A percentile compares a stretch with the other conserved stretches of the same genome.
Conservation (phyloP, 2,329 filamentous ascomycete genomes). For the Cytospora schulzeri region DNA sequence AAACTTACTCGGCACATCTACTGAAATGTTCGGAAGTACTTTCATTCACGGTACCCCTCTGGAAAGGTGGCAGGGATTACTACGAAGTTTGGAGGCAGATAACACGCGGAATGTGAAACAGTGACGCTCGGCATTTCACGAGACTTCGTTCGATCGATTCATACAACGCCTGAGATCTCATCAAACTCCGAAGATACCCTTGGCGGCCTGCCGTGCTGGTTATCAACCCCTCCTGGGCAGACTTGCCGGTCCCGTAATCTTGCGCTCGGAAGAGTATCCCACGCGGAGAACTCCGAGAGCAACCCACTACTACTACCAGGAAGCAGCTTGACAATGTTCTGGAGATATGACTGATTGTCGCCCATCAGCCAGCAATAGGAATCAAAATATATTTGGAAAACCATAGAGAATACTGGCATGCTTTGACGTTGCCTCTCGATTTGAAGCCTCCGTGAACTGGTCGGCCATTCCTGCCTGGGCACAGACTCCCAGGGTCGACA, state of each 20-base stretch:
- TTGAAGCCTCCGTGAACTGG: neutral
- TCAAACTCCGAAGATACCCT: neutral
- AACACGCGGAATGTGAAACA: neutral
- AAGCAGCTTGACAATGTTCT: neutral
- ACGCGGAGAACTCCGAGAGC: neutral
- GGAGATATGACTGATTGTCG: neutral
- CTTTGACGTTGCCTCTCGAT: neutral
- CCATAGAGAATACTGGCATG: neutral
- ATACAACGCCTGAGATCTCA: neutral
- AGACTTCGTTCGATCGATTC: neutral
- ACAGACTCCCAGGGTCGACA: no score
- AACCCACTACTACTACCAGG: no score
- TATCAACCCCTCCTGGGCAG: constrained; percentile 2
- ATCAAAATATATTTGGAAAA: neutral
- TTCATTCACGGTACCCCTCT: constrained; percentile 16
- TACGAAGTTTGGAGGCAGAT: constrained; percentile 35
- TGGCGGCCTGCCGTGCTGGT: neutral
- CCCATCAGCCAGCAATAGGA: neutral
- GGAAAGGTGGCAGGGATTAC: constrained; percentile 18
- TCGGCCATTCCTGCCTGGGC: no score
- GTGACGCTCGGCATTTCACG: neutral
- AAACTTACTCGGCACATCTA: neutral
- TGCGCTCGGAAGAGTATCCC: neutral
- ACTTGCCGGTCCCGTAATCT: constrained; percentile 6
- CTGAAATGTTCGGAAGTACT: constrained; percentile 23